phyloP scores from a whole-genome alignment of 2,329 filamentous ascomycete species.

The Cercospora sp. region DNA sequence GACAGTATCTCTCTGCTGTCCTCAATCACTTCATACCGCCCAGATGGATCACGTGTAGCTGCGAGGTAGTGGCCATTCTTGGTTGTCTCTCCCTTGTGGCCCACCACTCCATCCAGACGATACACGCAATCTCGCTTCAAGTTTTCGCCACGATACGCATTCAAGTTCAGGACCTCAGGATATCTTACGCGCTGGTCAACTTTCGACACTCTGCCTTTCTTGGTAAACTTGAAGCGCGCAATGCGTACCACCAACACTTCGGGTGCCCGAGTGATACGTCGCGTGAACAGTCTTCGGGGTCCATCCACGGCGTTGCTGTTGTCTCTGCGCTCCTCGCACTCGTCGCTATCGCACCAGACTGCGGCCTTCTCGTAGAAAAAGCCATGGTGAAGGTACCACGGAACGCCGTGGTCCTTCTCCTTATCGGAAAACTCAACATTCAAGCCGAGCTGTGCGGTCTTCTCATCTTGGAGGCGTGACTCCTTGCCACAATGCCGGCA shows the following conservation, averaged over 20 bases:
- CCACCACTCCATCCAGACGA: slow-evolving; percentile 18
- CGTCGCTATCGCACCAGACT: background rate
- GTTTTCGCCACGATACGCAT: background rate
- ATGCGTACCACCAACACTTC: slow-evolving; percentile 4
- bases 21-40: background rate
- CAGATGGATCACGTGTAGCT: slow-evolving; percentile 1
- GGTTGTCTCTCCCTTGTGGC: background rate
- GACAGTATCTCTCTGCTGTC: background rate
- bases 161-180: slow-evolving; percentile 7
- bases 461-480: background rate
- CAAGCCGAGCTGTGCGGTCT: background rate
- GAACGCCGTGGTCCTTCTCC: background rate
- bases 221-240: background rate
- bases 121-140: slow-evolving; percentile 13
- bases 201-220: background rate
- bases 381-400: background rate
- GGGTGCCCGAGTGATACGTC: background rate
- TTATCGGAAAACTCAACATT: background rate
- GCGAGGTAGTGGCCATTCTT: slow-evolving; percentile 13
- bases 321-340: background rate
- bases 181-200: background rate
- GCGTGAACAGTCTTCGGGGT: background rate
- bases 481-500: background rate
- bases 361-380: background rate
- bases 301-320: background rate